Base-by-base conservation (phyloP, 768 basidiomycete species). In the Suillus spraguei region DNA sequence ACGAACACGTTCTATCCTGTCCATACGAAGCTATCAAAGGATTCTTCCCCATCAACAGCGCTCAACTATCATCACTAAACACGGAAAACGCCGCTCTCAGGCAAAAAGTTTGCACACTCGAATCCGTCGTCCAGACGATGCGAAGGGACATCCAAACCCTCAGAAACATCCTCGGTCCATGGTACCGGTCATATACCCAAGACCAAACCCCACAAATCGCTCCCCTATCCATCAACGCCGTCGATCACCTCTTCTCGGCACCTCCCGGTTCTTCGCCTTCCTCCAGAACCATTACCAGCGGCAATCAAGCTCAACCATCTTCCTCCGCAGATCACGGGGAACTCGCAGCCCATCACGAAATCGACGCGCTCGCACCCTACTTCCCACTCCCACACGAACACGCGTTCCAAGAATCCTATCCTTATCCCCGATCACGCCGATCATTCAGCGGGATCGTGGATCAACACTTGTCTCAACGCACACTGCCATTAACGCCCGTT, bases 1-100 rank as follows among this genome's bases (percentile, higher is more conserved):
- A 75, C 22, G 49, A 71, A 10, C 87, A 88, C 65, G 61, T 76
- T 35, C 61, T 66, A 5, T 66, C 75, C 0, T 89, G 89, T 68
- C 73, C 86, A 8, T 90, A 88, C 69, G 86, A 88, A 69, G 77
- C 79, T 5, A 79, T 90, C 67, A 85, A 85, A 68, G 86, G 83
- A 38, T 88, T 88, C 72, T 82, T 90, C 60, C 64, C 79, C 4
- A 64, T 83, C 39, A 78, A 83, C 65, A 74, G 72, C 46, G 63
- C 75, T 47, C 78, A 77, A 58, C 70, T 80, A 14, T 75, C 79
- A 4, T 66, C 77, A 13, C 76, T 92, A 4, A 77, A 79, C 44
- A 81, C 86, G 61, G 90, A 94, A 70, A 94, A 94, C 69, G 75
- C 82, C 20, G 63, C 85, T 10, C 80, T 95, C 20, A 83, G 85